Base-by-base conservation (phyloP, 805 yeast genomes). In the Candida xiaguanensis region DNA sequence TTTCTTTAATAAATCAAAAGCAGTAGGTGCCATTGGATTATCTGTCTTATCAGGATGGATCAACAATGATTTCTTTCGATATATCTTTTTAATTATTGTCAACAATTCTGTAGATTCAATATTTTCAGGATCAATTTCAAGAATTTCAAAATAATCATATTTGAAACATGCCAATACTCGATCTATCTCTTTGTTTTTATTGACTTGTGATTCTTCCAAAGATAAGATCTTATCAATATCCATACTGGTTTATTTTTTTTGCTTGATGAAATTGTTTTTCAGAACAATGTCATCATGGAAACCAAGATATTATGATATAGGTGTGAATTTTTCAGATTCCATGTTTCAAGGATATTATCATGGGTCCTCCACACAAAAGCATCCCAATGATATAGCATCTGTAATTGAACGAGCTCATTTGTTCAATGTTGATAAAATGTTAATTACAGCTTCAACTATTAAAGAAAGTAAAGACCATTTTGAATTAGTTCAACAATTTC, bases 281-380 rank as follows among this genome's bases (percentile, higher is more conserved):
- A 15, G 24, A 25, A 31, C 22, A 15, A 30, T 24, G 26, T 12
- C 37, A 20, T n/a, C 35, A 39, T 65, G 72, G 71, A 62, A 50
- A 48, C 72, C 74, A 22, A 56, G 68, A 30, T 69, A 68, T 46
- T 69, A 65, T 46, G 74, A 69, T 40, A 69, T 69, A 14, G 74
- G 74, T 23, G 85, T 88, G 50, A 91, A 91, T 56, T 72, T 91
- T 53, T 83, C 96, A 0, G 99, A 91, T 58, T 69, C 78, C 3
- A 93, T 90, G 93, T 93, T 86, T 58, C 73, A 70, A 34, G 99
- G 99, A 1, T 45, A 59, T 7, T 93, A 93, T 55, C 75, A 87
- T 45, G 89, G 83, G 11, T 75, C 78, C 20, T 16, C 41, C 5
- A 49, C 52, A 1, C 72, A 70, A 31, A 69, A 75, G 40, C 98